Evolutionary conservation across 257 asterid species (phyloP).

Genomic region (Nicotiana attenuata): DNA sequence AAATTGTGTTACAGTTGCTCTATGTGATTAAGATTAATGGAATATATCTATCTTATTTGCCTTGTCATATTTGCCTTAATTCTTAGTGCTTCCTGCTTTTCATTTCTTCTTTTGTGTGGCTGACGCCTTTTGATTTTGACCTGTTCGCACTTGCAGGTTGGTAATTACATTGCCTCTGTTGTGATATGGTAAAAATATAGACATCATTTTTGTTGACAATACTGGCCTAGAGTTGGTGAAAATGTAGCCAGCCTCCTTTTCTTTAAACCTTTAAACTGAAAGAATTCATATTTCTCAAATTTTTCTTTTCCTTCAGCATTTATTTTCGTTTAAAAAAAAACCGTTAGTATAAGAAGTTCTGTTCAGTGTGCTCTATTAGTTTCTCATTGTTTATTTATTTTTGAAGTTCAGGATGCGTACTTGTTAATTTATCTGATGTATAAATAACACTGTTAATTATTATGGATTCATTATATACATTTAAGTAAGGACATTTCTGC

Average conservation of each 20-base stretch:
- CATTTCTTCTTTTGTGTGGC: background rate
- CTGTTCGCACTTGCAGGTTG: background rate
- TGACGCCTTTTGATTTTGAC: background rate
- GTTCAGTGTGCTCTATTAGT: background rate
- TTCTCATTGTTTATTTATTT: background rate
- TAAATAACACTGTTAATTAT: background rate
- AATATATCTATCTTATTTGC: background rate
- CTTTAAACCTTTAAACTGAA: background rate
- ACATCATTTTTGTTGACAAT: background rate
- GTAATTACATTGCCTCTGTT: background rate
- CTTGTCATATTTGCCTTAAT: background rate
- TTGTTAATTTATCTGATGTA: background rate
- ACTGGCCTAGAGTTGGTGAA: background rate
- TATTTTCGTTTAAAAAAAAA: background rate
- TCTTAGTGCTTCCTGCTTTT: background rate
- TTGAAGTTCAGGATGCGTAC: too few relatives aligned
- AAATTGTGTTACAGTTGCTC: conserved; percentile 3
- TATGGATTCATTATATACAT: background rate
- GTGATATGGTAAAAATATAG: background rate
- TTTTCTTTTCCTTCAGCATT: background rate
- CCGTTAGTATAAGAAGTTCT: background rate
- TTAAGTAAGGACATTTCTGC: too few relatives aligned
- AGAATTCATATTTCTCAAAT: background rate
- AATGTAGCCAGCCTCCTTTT: background rate
- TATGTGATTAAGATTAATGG: background rate